A percentile compares a stretch with the other conserved stretches of the same genome.
phyloP scores from a whole-genome alignment of 345 rosid genomes.

The Aegle marmelos region DNA sequence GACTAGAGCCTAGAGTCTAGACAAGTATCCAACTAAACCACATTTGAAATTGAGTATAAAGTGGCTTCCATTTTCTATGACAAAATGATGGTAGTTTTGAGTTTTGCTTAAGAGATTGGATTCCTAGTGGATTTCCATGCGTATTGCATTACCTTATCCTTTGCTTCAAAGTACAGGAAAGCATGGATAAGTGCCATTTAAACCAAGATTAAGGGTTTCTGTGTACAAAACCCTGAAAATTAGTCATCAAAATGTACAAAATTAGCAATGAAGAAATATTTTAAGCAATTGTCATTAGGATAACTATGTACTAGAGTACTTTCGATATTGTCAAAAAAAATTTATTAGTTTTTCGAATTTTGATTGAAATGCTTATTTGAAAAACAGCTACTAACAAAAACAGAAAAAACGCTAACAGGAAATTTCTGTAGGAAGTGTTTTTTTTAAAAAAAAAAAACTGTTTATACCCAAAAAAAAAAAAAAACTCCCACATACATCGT shows the following conservation, averaged over 20 bases:
- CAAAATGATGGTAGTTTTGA: constrained; percentile 44
- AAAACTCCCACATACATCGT: neutral
- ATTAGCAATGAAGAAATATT: neutral
- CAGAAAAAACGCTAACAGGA: neutral
- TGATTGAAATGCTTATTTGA: neutral
- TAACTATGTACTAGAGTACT: neutral
- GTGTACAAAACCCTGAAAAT: neutral
- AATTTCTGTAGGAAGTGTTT: neutral
- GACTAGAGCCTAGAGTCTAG: constrained; percentile 36
- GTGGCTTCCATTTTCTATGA: constrained; percentile 42
- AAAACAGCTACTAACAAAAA: neutral
- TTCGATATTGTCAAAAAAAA: neutral
- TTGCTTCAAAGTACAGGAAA: constrained; percentile 28
- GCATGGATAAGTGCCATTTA: neutral
- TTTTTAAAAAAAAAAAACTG: no score
- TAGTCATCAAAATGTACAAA: neutral
- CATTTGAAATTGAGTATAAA: constrained; percentile 8
- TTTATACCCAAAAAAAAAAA: no score
- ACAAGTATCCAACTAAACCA: constrained; percentile 36
- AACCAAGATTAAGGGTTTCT: neutral
- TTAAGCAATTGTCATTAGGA: neutral
- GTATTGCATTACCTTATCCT: neutral
- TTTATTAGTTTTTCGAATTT: neutral
- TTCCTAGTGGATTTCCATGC: constrained; percentile 30
- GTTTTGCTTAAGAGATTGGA: constrained; percentile 36